These are phyloP conservation scores for Moricandia arvensis DNA, from an alignment of 345 rosid species.

Conservation along the genomic window DNA sequence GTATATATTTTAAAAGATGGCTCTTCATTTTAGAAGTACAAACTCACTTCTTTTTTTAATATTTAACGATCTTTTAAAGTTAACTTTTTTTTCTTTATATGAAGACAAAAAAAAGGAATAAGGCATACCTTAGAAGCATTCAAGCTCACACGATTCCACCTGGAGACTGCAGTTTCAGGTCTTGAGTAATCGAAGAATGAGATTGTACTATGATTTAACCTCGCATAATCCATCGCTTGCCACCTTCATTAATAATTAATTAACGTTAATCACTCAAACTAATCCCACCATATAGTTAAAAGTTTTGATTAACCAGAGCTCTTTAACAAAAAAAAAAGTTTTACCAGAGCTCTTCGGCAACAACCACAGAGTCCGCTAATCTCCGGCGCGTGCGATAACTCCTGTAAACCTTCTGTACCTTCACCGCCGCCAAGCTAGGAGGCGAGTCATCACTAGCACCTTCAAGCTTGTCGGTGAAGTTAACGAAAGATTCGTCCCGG, in stretches of 20 bases:
- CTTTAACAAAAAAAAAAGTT: neutral
- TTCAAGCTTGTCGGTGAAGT: neutral
- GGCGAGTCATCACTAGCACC: slow-evolving; percentile 27
- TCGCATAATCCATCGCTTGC: slow-evolving; percentile 78
- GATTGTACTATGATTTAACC: slow-evolving; percentile 74
- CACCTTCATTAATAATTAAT: slow-evolving; percentile 49
- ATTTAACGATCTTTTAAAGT: neutral
- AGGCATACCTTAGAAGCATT: slow-evolving; percentile 84
- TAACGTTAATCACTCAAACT: slow-evolving; percentile 14
- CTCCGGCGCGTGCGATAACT: slow-evolving; percentile 91
- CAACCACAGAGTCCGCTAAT: slow-evolving; percentile 83
- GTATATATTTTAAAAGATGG: neutral
- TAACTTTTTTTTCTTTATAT: neutral
- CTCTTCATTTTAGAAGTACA: neutral
- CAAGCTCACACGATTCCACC: slow-evolving; percentile 70
- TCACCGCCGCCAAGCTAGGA: slow-evolving; percentile 54
- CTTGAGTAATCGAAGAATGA: slow-evolving; percentile 70
- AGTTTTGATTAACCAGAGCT: neutral
- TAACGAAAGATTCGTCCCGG: slow-evolving; percentile 1
- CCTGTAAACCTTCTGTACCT: slow-evolving; percentile 78
- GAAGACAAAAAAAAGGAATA: neutral
- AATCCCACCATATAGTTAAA: neutral
- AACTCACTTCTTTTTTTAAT: neutral
- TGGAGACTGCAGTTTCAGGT: slow-evolving; percentile 67
- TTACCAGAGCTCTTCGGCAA: slow-evolving; percentile 85